Evolutionary conservation across 257 asterid genomes (phyloP), one percentile per base, ranked within the genome.

Genomic region (Cinchona pubescens): DNA sequence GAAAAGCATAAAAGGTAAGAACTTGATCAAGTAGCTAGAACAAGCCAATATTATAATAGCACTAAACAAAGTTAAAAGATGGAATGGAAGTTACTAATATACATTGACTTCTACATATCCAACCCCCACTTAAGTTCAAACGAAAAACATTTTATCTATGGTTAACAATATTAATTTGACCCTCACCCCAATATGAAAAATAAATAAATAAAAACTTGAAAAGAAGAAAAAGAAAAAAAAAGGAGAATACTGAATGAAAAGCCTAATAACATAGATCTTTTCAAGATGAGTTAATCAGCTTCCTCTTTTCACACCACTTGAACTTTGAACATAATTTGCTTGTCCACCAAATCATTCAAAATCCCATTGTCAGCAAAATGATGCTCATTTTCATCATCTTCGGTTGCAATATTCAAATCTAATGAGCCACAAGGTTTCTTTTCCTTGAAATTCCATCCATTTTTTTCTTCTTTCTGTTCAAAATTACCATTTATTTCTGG

Each of bases 391-490:
- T 63, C 87, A 35, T 78, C 58, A n/a, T 75, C 87, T 69, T 82
- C 92, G 34, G 82, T 85, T 25, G 92, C 86, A 69, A 93, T 59
- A 65, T 94, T 94, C 92, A 94, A 81, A 89, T 94, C 97, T 78
- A 91, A 73, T 14, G 78, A 3, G 21, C 75, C 80, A 71, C 83
- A 70, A 56, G 75, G 46, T 67, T 55, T 77, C 67, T 66, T 75
- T 29, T 72, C 58, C 68, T 59, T 69, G 53, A 3, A 49, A 1
- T 70, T 35, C 42, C 70, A 71, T n/a, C 51, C 82, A 14, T 72
- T 59, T 68, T 75, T 69, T 37, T 80, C 70, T 21, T 71, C 79
- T 49, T 67, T 80, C 12, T 63, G 70, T 18, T 64, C 69, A 8
- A 18, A 48, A 19, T 51, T 66, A 14, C 61, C 38, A 34, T 45